Evolutionary conservation across 768 basidiomycete species (phyloP).

Genomic region (Xerocomellus amylosporus): DNA sequence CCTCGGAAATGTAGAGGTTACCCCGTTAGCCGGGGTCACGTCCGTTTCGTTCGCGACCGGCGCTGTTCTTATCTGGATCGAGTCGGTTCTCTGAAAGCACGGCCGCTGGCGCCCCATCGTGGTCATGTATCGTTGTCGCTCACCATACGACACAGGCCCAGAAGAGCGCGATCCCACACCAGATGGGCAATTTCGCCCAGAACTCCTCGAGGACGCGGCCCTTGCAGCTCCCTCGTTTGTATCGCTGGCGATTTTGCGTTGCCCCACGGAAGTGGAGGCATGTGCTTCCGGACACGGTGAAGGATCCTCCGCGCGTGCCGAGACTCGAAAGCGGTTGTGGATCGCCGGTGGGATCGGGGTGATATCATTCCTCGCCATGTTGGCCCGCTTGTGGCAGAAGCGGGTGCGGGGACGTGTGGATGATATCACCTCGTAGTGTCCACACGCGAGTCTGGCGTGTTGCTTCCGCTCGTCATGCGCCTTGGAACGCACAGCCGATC

Average conservation of each 20-base stretch:
- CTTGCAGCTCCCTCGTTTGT: conserved; percentile 47
- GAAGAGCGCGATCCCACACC: conserved; percentile 35
- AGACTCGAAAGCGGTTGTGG: conserved; percentile 43
- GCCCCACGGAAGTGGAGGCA: conserved; percentile 2
- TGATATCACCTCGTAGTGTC: no score
- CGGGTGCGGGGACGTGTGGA: no score
- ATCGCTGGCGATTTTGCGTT: conserved; percentile 53
- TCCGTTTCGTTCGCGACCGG: conserved; percentile 54
- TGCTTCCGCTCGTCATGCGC: no score
- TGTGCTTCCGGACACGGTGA: neutral
- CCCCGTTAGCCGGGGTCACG: conserved; percentile 53
- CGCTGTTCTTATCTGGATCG: conserved; percentile 39
- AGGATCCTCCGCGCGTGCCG: neutral
- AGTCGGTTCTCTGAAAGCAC: no score
- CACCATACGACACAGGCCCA: no score
- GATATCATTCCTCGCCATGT: conserved; percentile 64
- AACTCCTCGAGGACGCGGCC: conserved; percentile 41
- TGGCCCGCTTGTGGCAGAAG: conserved; percentile 20
- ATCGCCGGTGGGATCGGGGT: conserved; percentile 63
- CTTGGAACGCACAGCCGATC: no score
- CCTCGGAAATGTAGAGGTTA: conserved; percentile 62
- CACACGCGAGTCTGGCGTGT: no score
- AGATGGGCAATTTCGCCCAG: conserved; percentile 39
- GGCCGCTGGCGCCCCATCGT: no score
- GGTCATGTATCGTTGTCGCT: no score